Evolutionary conservation across 495 filamentous ascomycete genomes (phyloP).

Genomic region (Aspergillus leporis): DNA sequence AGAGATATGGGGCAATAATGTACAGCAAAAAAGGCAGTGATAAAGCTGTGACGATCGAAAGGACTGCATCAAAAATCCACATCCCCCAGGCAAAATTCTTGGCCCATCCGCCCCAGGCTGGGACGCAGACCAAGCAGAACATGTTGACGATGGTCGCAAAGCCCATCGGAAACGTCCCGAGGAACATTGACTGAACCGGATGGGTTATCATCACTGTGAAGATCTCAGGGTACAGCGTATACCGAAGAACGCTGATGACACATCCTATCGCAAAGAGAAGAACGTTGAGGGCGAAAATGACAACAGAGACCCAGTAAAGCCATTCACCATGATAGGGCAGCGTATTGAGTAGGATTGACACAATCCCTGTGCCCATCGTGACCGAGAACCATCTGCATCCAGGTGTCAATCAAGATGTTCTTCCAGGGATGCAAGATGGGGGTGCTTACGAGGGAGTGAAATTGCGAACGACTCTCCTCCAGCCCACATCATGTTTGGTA

Average conservation of each 20-base stretch:
- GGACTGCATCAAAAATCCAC: conserved; percentile 59
- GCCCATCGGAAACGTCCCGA: conserved; percentile 64
- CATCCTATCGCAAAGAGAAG: conserved; percentile 43
- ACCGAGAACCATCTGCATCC: conserved; percentile 48
- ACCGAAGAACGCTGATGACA: conserved; percentile 53
- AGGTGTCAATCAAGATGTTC: conserved; percentile 11
- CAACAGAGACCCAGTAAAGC: conserved; percentile 54
- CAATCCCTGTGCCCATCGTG: conserved; percentile 68
- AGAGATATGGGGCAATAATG: conserved; percentile 10
- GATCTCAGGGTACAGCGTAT: conserved; percentile 57
- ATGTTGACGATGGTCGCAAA: conserved; percentile 63
- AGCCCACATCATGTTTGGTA: conserved; percentile 40
- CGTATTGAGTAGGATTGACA: conserved; percentile 58
- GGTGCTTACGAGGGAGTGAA: conserved; percentile 48
- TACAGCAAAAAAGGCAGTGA: conserved; percentile 59
- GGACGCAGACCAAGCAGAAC: conserved; percentile 55
- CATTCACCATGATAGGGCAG: conserved; percentile 56
- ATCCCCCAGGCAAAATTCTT: conserved; percentile 49
- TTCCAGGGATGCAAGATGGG: not conserved
- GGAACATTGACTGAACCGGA: conserved; percentile 60
- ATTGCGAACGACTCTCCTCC: conserved; percentile 47
- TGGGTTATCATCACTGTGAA: conserved; percentile 58
- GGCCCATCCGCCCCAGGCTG: conserved; percentile 47
- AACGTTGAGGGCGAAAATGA: conserved; percentile 57
- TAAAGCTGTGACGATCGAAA: conserved; percentile 51